A percentile compares a stretch with the other conserved stretches of the same genome.
phyloP scores from a whole-genome alignment of 73 alveolate genomes.

The Effrenium voratum region DNA sequence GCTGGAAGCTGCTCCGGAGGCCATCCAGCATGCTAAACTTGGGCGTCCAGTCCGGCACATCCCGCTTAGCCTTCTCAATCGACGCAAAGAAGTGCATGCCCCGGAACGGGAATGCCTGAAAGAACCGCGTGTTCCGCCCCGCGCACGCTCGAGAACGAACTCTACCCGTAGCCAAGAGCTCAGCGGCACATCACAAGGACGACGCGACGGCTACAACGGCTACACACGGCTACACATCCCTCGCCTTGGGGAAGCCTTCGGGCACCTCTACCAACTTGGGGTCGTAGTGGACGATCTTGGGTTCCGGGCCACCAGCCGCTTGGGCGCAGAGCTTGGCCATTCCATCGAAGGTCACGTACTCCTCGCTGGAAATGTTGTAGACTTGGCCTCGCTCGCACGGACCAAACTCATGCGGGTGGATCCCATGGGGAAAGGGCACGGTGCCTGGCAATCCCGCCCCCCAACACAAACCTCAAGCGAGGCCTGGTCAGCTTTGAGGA shows the following conservation, averaged over 20 bases:
- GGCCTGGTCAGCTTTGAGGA: no score
- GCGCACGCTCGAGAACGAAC: no score
- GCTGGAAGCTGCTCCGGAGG: slow-evolving; percentile 82
- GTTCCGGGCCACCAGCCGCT: slow-evolving; percentile 90
- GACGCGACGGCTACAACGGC: no score
- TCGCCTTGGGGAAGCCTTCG: slow-evolving; percentile 59
- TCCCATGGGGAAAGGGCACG: no score
- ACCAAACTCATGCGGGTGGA: no score
- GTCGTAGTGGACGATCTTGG: slow-evolving; percentile 89
- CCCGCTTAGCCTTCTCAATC: slow-evolving; percentile 92
- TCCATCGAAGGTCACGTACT: slow-evolving; percentile 92
- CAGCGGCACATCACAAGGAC: no score
- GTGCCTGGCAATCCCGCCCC: background rate
- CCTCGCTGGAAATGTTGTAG: slow-evolving; percentile 94
- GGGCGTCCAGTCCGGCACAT: slow-evolving; percentile 91
- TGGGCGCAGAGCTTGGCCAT: slow-evolving; percentile 92
- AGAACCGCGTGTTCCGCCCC: no score
- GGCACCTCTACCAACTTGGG: slow-evolving; percentile 84
- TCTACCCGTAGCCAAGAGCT: no score
- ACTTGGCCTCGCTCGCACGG: background rate
- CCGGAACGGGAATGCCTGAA: slow-evolving; percentile 85
- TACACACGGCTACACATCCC: no score
- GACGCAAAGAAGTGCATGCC: slow-evolving; percentile 93
- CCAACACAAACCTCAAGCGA: background rate
- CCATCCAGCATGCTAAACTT: slow-evolving; percentile 79